phyloP scores from a whole-genome alignment of 202 grass and related monocot genomes.

The Panicum hallii region DNA sequence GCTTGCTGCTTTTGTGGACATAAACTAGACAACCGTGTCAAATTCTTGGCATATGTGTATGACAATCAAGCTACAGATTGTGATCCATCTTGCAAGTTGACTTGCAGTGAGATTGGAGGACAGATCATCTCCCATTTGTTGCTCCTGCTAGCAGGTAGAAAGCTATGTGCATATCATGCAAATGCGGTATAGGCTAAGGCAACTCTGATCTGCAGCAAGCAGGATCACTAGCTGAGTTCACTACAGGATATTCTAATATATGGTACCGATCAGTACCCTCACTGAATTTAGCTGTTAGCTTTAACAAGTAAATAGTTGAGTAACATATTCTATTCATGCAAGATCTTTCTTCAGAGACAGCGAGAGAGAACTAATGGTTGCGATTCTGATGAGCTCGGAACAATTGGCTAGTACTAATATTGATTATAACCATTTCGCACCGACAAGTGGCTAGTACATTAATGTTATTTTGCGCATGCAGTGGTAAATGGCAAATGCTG shows the following conservation, averaged over 20 bases:
- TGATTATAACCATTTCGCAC: not conserved
- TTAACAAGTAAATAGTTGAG: not conserved
- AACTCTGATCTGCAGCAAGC: not conserved
- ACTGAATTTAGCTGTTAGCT: not conserved
- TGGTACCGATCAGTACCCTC: slow-evolving; percentile 38
- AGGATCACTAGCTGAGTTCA: slow-evolving; percentile 24
- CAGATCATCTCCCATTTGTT: slow-evolving; percentile 47
- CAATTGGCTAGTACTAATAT: not conserved
- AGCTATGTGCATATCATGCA: slow-evolving; percentile 20
- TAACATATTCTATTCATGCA: not conserved
- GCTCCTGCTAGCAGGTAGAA: slow-evolving; percentile 25
- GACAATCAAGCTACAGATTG: not conserved
- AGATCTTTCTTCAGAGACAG: slow-evolving; percentile 1
- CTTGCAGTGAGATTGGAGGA: slow-evolving; percentile 36
- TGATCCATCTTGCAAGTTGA: slow-evolving; percentile 44
- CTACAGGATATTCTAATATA: slow-evolving; percentile 30
- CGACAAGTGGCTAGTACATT: slow-evolving; percentile 19
- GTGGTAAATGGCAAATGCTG: slow-evolving; percentile 40
- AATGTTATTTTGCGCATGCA: slow-evolving; percentile 9
- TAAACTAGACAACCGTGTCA: slow-evolving; percentile 21
- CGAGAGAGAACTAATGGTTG: not conserved
- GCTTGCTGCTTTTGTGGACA: slow-evolving; percentile 42
- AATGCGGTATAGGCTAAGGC: not conserved
- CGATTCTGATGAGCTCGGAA: not conserved
- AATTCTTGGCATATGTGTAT: slow-evolving; percentile 2